Evolutionary conservation across 768 basidiomycete species (phyloP).

Genomic region (Hypholoma sublateritium): DNA sequence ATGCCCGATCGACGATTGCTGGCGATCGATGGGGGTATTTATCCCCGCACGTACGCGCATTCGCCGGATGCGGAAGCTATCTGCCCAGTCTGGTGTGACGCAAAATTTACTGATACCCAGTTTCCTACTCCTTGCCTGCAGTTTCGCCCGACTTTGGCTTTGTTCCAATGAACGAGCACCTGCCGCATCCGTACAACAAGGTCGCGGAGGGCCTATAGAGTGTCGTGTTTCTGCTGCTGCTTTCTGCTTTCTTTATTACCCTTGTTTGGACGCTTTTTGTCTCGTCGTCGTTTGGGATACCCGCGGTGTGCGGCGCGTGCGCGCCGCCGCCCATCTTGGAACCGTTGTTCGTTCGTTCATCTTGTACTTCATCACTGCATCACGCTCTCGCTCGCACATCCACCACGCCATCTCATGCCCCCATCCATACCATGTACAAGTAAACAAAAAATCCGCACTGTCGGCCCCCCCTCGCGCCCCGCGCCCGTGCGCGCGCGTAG

Average conservation of each 20-base stretch:
- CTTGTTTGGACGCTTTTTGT: neutral
- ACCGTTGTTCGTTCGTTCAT: neutral
- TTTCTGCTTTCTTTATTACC: too few species aligned
- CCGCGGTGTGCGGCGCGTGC: neutral
- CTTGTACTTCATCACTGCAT: constrained; percentile 1
- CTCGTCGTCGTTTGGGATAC: constrained; percentile 8
- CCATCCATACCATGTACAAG: neutral
- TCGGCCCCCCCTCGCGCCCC: neutral
- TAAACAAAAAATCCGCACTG: constrained; percentile 5
- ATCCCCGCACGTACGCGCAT: constrained; percentile 3
- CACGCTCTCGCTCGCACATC: neutral
- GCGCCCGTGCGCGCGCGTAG: neutral
- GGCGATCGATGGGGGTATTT: neutral
- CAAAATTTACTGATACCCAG: constrained; percentile 25
- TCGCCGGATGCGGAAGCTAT: constrained; percentile 1
- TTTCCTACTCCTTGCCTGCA: constrained; percentile 24
- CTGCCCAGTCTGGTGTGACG: neutral
- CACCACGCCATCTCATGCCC: neutral
- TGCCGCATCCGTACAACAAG: constrained; percentile 64
- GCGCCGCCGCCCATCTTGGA: constrained; percentile 1
- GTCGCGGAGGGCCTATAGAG: constrained; percentile 48
- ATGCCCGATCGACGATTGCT: constrained; percentile 5
- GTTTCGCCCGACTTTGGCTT: constrained; percentile 87
- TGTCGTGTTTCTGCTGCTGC: too few species aligned
- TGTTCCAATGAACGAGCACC: constrained; percentile 79